Base-by-base conservation (phyloP, 108 stramenopile genomes). In the Skeletonema potamos region DNA sequence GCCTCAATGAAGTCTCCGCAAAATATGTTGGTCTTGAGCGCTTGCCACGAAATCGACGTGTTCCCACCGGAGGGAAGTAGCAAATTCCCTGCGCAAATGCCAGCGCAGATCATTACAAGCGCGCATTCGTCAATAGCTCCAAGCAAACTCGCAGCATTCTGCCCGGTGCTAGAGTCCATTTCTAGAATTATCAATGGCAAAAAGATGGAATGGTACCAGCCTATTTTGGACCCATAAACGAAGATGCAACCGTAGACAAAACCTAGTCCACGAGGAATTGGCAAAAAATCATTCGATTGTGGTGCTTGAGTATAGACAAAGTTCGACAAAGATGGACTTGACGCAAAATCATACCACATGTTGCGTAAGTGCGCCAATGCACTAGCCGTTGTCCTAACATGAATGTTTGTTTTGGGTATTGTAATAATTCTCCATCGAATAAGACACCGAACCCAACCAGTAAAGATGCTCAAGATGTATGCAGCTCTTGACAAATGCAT, bases 1-100 rank as follows among this genome's bases (percentile, higher is more conserved):
- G 85, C 91, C 76, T 94, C 93, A 27, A 94, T 79, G 43, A 94
- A 92, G 71, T 92, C 93, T 2, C 93, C 93, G 66, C 81, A 94
- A 18, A 87, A 64, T 13, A 94, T 24, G 73, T 94, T 94, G 29
- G 86, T 89, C 27, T 63, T 44, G 2, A 94, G 54, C 28, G 88
- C 93, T 64, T 88, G 64, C 43, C 70, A 66, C 2, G 78, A 73
- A 9, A 88, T 44, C 27, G 83, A 67, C 6, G 32, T 17, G 30
- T 69, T 63, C 24, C 68, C 58, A 20, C 41, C 32, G 18, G 37
- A 33, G 6, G 73, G 63, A 6, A 71, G 5, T 18, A 89, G 2
- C 27, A 84, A 33, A 61, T 84, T 84, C 30, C 62, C 90, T 36
- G 85, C 74, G 59, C 90, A 92, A 34, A 92, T 82, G 28, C 91